Percentiles rank a stretch among this genome's conserved stretches.
Conservation (phyloP, 2,329 filamentous ascomycete species). For the Epichloe amarillans region DNA sequence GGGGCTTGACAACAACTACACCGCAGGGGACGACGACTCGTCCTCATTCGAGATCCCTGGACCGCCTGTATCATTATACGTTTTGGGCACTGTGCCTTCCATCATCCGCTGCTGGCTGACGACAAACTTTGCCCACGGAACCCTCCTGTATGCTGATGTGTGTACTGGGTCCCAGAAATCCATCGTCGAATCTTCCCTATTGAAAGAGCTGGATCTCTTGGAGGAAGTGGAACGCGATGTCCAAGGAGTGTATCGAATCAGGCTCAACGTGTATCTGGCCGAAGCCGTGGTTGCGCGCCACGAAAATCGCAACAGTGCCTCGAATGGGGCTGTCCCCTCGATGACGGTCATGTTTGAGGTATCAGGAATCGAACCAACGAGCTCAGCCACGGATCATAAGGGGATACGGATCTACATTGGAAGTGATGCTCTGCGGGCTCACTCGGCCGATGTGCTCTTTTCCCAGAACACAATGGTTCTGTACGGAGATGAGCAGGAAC, state of each 20-base stretch:
- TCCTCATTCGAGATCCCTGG: constrained; percentile 59
- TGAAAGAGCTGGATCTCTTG: constrained; percentile 60
- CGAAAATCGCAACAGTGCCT: constrained; percentile 57
- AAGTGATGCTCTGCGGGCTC: constrained; percentile 71
- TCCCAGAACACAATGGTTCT: constrained; percentile 83
- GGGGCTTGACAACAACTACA: constrained; percentile 62
- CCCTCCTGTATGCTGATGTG: constrained; percentile 79
- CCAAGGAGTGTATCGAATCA: constrained; percentile 55
- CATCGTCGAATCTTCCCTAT: constrained; percentile 59
- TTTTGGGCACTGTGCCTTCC: constrained; percentile 78
- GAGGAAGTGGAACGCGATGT: constrained; percentile 52
- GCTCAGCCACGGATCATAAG: constrained; percentile 29
- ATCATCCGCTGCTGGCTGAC: constrained; percentile 96
- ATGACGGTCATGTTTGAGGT: constrained; percentile 70
- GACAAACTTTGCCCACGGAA: constrained; percentile 76
- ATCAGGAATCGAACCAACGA: constrained; percentile 37
- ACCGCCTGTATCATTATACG: constrained; percentile 71
- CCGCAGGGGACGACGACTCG: constrained; percentile 46
- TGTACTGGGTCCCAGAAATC: constrained; percentile 88
- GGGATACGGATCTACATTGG: constrained; percentile 78
- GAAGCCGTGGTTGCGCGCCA: constrained; percentile 75
- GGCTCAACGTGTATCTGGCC: constrained; percentile 74
- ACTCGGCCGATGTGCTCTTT: constrained; percentile 83
- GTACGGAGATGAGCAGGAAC: constrained; percentile 75
- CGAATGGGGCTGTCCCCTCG: constrained; percentile 59